These are phyloP conservation scores for Fusarium gaditjirri DNA, from an alignment of 2,329 filamentous ascomycete species.

Conservation along the genomic window DNA sequence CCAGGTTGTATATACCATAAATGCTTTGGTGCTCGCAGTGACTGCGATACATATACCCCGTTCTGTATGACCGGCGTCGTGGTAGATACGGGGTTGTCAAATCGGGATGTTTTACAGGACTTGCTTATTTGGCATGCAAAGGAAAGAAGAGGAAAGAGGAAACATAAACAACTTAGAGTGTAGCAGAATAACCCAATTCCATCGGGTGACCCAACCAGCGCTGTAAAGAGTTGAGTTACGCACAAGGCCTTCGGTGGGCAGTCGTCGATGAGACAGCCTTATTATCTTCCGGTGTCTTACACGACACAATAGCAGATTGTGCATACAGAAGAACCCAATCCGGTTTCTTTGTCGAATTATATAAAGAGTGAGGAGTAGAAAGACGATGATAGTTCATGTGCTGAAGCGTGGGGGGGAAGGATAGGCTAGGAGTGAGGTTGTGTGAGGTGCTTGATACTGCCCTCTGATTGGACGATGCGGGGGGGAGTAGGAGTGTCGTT, in stretches of 20 bases:
- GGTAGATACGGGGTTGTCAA: not conserved
- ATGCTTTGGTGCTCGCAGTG: not conserved
- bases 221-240: not conserved
- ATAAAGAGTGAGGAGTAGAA: not conserved
- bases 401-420: conserved; percentile 1
- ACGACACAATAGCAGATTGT: not conserved
- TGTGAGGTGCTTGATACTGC: conserved; percentile 29
- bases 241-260: not conserved
- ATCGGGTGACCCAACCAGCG: not conserved
- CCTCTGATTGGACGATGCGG: conserved; percentile 34
- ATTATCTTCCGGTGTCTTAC: not conserved
- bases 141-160: not conserved
- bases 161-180: not conserved
- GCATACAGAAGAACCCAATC: not conserved
- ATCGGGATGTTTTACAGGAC: not conserved
- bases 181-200: not conserved
- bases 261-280: not conserved
- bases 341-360: not conserved
- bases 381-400: not conserved
- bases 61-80: not conserved
- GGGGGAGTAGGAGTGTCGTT: conserved; percentile 13
- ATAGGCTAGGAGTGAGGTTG: conserved; percentile 36
- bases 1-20: not conserved
- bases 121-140: not conserved
- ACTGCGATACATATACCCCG: no score